These are phyloP conservation scores for Exophiala oligosperma DNA, from an alignment of 2,329 filamentous ascomycete species.

Conservation along the genomic window DNA sequence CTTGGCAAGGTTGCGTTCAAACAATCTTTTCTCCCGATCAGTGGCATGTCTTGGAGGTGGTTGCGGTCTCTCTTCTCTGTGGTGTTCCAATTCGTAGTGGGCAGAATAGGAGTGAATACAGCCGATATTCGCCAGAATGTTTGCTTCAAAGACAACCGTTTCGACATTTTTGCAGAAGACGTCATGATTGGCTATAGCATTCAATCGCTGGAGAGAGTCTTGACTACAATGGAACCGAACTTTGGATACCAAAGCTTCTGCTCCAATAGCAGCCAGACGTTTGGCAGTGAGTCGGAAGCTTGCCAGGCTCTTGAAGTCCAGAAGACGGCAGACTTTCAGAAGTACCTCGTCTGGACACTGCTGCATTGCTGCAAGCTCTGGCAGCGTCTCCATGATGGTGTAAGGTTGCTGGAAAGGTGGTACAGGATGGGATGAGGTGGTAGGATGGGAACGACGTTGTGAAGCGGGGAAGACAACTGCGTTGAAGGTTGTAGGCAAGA, in stretches of 20 bases:
- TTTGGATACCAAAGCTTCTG: slow-evolving; percentile 24
- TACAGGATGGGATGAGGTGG: not conserved
- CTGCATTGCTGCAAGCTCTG: slow-evolving; percentile 18
- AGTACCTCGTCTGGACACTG: slow-evolving; percentile 26
- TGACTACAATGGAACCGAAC: slow-evolving; percentile 27
- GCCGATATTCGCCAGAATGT: slow-evolving; percentile 22
- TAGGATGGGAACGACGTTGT: not conserved
- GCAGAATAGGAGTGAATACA: slow-evolving; percentile 26
- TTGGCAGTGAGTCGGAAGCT: slow-evolving; percentile 19
- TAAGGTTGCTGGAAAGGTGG: not conserved
- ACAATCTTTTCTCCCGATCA: slow-evolving; percentile 24
- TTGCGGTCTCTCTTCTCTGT: slow-evolving; percentile 17
- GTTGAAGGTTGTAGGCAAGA: not conserved
- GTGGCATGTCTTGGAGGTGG: slow-evolving; percentile 14
- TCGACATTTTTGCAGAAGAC: slow-evolving; percentile 26
- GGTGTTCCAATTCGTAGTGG: slow-evolving; percentile 25
- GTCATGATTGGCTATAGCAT: slow-evolving; percentile 19
- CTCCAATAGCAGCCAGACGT: slow-evolving; percentile 24
- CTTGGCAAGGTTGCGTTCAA: slow-evolving; percentile 27
- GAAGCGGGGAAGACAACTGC: not conserved
- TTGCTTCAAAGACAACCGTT: slow-evolving; percentile 26
- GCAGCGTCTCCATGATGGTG: not conserved
- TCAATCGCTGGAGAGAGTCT: slow-evolving; percentile 26
- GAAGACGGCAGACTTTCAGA: slow-evolving; percentile 21
- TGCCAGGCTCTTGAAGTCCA: slow-evolving; percentile 21